phyloP scores from a whole-genome alignment of 345 rosid genomes.

The Turritis glabra region DNA sequence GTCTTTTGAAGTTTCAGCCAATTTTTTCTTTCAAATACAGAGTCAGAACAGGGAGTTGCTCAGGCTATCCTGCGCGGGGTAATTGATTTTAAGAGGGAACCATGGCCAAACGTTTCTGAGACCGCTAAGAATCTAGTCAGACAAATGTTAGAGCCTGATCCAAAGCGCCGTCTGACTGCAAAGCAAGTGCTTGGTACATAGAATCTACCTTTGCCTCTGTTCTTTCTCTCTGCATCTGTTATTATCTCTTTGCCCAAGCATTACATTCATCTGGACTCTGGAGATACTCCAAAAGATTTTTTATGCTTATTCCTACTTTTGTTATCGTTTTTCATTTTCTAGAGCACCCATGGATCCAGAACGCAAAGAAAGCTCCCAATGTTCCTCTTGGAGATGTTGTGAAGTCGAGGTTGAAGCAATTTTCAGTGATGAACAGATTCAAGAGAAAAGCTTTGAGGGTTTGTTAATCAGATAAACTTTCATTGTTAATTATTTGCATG shows the following conservation, averaged over 20 bases:
- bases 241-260: neutral
- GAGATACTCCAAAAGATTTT: neutral
- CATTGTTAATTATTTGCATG: neutral
- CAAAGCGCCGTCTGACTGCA: conserved; percentile 87
- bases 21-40: conserved; percentile 45
- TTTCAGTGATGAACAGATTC: conserved; percentile 99
- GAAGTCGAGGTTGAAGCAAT: conserved; percentile 93
- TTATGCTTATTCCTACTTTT: conserved; percentile 9
- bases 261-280: neutral
- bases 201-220: conserved; percentile 6
- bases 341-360: conserved; percentile 99
- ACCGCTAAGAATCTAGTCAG: conserved; percentile 83
- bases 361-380: conserved; percentile 97
- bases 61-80: conserved; percentile 96
- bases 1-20: conserved; percentile 1
- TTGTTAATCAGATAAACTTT: conserved; percentile 39
- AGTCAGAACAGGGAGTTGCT: conserved; percentile 99
- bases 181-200: conserved; percentile 91
- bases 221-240: neutral
- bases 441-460: conserved; percentile 99
- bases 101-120: conserved; percentile 98
- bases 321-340: conserved; percentile 20
- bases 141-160: conserved; percentile 99
- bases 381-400: conserved; percentile 99
- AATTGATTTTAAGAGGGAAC: conserved; percentile 98